Evolutionary conservation across 1,284 basidiomycete genomes (phyloP).

Genomic region (Ceratobasidium sp.): DNA sequence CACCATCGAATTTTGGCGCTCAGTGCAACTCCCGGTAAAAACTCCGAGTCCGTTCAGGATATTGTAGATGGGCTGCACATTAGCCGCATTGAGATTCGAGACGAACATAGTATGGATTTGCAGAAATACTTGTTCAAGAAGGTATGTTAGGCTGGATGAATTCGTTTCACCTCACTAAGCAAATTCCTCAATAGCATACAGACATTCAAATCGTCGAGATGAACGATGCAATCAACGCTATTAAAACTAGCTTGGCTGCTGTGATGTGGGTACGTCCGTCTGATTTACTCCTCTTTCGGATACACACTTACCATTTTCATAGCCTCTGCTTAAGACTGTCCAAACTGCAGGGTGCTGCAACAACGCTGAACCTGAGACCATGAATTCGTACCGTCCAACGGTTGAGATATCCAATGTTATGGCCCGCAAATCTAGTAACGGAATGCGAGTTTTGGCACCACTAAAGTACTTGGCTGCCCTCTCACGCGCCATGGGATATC

Average conservation of each 20-base stretch:
- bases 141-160: conserved; percentile 55
- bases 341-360: conserved; percentile 42
- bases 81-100: conserved; percentile 92
- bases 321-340: conserved; percentile 51
- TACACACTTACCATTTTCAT: conserved; percentile 24
- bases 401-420: conserved; percentile 34
- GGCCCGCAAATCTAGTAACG: conserved; percentile 22
- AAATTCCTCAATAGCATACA: conserved; percentile 11
- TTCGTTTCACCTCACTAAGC: neutral
- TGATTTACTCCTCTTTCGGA: neutral
- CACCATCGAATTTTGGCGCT: conserved; percentile 93
- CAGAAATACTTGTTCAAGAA: conserved; percentile 90
- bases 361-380: conserved; percentile 39
- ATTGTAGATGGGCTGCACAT: conserved; percentile 98
- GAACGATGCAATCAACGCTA: conserved; percentile 40
- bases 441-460: conserved; percentile 41
- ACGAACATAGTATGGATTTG: conserved; percentile 91
- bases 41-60: conserved; percentile 85
- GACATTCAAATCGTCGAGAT: conserved; percentile 38
- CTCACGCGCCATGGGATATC: conserved; percentile 82
- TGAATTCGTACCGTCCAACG: conserved; percentile 36
- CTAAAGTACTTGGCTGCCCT: conserved; percentile 65
- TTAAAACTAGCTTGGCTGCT: conserved; percentile 62
- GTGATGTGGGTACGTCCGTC: conserved; percentile 74
- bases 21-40: conserved; percentile 94